Evolutionary conservation across 371 early-diverging fungal species (phyloP).

Genomic region (Syncephalastrum monosporum): DNA sequence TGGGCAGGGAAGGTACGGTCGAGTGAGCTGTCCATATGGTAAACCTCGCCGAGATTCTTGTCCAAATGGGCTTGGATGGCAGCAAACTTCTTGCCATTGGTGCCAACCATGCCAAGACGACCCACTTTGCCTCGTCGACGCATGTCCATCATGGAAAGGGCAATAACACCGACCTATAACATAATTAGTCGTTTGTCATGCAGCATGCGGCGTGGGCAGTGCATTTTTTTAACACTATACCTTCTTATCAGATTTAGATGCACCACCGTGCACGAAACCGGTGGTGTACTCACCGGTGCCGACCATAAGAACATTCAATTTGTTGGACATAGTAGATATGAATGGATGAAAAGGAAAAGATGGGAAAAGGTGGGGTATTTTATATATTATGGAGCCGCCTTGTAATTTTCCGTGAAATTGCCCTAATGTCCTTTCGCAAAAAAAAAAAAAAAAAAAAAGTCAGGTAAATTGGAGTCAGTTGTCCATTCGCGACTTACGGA

Average conservation of each 20-base stretch:
- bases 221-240: constrained; percentile 3
- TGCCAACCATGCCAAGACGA: constrained; percentile 38
- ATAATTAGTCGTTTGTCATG: not conserved
- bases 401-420: too few relatives aligned
- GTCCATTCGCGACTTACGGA: too few relatives aligned
- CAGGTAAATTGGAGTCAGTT: too few relatives aligned
- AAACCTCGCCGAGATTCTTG: constrained; percentile 28
- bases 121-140: constrained; percentile 40
- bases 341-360: too few relatives aligned
- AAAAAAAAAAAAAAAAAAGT: too few relatives aligned
- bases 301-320: constrained; percentile 37
- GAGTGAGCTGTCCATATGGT: constrained; percentile 31
- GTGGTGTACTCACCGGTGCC: constrained; percentile 46
- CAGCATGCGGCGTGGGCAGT: not conserved
- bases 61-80: constrained; percentile 30
- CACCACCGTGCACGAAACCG: constrained; percentile 31
- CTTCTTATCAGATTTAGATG: constrained; percentile 39
- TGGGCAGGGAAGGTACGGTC: constrained; percentile 31
- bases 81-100: constrained; percentile 41
- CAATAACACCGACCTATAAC: constrained; percentile 39
- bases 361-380: too few relatives aligned
- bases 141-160: constrained; percentile 45
- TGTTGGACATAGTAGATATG: constrained; percentile 1
- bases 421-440: too few relatives aligned
- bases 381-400: too few relatives aligned